A percentile compares a stretch with the other conserved stretches of the same genome.
Evolutionary conservation across 306 rosid genomes (phyloP).

Genomic region (Citrullus mucosospermus): DNA sequence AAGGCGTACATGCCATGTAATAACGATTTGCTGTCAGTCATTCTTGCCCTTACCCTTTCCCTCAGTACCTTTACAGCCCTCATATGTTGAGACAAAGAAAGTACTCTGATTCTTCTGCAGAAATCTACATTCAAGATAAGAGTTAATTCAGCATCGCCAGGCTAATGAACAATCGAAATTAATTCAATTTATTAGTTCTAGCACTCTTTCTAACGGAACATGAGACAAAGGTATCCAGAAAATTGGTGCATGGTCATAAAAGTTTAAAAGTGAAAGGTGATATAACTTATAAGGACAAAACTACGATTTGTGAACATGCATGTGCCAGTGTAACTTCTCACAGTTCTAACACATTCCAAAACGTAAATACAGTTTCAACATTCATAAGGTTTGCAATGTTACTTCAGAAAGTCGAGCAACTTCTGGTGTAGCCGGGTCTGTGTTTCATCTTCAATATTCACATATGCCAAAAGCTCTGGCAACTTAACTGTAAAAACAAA

Average conservation of each 20-base stretch:
- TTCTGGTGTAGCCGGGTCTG: conserved; percentile 57
- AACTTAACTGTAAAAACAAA: conserved; percentile 71
- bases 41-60: conserved; percentile 65
- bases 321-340: background rate
- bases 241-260: background rate
- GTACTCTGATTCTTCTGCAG: conserved; percentile 69
- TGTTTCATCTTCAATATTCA: conserved; percentile 86
- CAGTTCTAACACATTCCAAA: background rate
- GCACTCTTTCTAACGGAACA: background rate
- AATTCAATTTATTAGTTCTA: background rate
- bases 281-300: background rate
- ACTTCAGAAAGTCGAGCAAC: conserved; percentile 69
- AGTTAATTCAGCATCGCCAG: background rate
- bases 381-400: conserved; percentile 11
- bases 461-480: conserved; percentile 86
- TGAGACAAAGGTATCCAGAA: background rate
- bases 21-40: conserved; percentile 26
- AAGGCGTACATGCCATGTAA: background rate
- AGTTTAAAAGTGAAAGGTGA: background rate
- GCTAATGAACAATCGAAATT: background rate
- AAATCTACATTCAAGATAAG: conserved; percentile 39
- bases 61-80: conserved; percentile 36
- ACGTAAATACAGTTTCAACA: background rate
- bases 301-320: background rate
- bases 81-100: conserved; percentile 65